Conservation (phyloP, 108 stramenopile species). For the Cyclostephanos tholiformis region DNA sequence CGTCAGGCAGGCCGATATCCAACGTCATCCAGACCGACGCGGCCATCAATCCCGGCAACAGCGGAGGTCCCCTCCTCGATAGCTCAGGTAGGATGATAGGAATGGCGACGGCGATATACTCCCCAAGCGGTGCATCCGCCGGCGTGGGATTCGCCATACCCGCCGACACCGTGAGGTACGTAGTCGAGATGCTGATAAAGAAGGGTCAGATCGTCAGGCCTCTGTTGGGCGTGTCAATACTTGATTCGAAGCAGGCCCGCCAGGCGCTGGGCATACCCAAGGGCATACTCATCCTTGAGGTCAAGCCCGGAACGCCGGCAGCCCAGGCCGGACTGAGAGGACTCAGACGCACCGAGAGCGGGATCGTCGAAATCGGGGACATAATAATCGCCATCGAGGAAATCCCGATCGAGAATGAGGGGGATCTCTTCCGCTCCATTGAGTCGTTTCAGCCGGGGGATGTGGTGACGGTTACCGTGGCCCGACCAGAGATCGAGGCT, state of each 20-base stretch:
- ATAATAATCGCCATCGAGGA: conserved; percentile 87
- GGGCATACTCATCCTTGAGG: conserved; percentile 92
- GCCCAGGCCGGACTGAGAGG: conserved; percentile 72
- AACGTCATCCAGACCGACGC: conserved; percentile 96
- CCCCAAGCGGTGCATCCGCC: conserved; percentile 82
- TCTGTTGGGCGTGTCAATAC: conserved; percentile 84
- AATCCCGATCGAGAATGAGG: conserved; percentile 75
- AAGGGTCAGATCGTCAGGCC: conserved; percentile 90
- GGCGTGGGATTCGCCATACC: conserved; percentile 97
- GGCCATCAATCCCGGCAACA: conserved; percentile 64
- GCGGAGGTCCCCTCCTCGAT: conserved; percentile 40
- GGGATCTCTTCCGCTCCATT: conserved; percentile 88
- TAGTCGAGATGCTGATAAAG: conserved; percentile 59
- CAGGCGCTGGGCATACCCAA: conserved; percentile 84
- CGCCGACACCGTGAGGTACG: conserved; percentile 33
- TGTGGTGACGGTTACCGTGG: conserved; percentile 74
- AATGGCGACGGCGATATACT: conserved; percentile 96
- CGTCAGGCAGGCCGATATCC: conserved; percentile 90
- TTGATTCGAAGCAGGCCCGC: conserved; percentile 85
- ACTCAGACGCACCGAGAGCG: conserved; percentile 70
- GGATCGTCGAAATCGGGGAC: conserved; percentile 90
- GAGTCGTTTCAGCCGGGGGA: conserved; percentile 88
- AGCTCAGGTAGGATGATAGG: conserved; percentile 82
- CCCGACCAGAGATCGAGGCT: conserved; percentile 52
- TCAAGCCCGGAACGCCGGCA: conserved; percentile 75